Base-by-base conservation (phyloP, 2,329 filamentous ascomycete species). In the Trichoderma pleuroti region DNA sequence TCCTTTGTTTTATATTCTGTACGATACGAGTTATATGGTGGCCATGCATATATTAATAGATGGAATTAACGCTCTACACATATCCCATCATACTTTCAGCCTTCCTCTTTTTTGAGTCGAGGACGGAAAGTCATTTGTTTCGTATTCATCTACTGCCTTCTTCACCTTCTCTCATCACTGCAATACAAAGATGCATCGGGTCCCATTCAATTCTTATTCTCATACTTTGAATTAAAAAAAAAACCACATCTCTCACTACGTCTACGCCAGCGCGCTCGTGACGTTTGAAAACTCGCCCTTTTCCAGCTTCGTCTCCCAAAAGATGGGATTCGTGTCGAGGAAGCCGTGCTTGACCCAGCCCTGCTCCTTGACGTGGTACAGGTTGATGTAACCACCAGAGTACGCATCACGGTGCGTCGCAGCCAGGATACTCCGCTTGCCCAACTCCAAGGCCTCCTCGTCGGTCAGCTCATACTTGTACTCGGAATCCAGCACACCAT, bases 301-400 rank as follows among this genome's bases (percentile, higher is more conserved):
- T 82, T 97, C 92, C 79, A 99, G 84, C 90, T 99, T 99, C 63
- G 94, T 98, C 87, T 97, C 92, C 96, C 96, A 99, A 91, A 99
- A 99, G 80, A 98, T 97, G 57, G 95, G 95, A 86, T 98, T 98
- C 76, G 95, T 98, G 83, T 99, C 96, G 79, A 86, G 94, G 88
- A 99, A 99, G 73, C 96, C 96, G 80, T 98, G 95, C 88, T 97
- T 97, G 78, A 97, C 94, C 96, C 96, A 99, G 77, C 96, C 96
- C 74, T 94, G 92, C 86, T 99, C 95, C 90, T 98, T 98, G 81
- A 99, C 94, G 80, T 99, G 96, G 84, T 99, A 99, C 80, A 98
- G 81, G 85, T 99, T 99, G 87, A 99, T 98, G 85, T 90, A 98
- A 75, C 96, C 96, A 86, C 96, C 96, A 28, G 96, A 98, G 88